Base-by-base conservation (phyloP, 208 protist genomes). In the Leishmania martiniquensis region DNA sequence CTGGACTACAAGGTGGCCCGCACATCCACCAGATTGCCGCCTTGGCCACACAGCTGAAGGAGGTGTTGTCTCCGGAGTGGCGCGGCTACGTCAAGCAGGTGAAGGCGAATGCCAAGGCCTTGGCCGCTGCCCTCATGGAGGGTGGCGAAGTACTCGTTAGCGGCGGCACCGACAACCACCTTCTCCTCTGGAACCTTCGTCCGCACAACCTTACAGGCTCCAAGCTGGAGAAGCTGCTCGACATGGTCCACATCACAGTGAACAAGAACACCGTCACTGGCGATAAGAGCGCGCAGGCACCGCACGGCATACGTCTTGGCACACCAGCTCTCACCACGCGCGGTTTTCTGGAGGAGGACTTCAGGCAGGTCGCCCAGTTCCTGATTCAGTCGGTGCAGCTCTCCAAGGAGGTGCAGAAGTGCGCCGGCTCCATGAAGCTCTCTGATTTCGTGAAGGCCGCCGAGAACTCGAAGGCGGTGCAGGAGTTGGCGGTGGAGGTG, bases 1-100 rank as follows among this genome's bases (percentile, higher is more conserved):
- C 99, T 10, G 87, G 87, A 20, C 83, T 97, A 44, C 99, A 99
- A 91, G 99, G 99, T 55, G 99, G 99, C 42, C 99, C 99, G 62
- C 99, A 99, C 86, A 98, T 99, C 84, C 88, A 99, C 86, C 93
- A 98, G 73, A 99, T 99, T 82, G 99, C 98, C 44, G 99, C 89
- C 52, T 90, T 99, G 29, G 98, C 98, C 25, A 96, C 98, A 25
- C 97, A 99, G 79, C 89, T 99, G 69, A 96, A 98, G 79, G 95
- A 99, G 85, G 98, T 98, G 20, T 75, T 72, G 47, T 91, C 90
- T n/a, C 96, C 93, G n/a, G 93, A 98, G 82, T 99, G 99, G 92
- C 95, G 95, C 52, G 74, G 83, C 34, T 99, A 99, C 85, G 90
- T 92, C 34, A 55, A 91, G 70, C 96, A 99, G 84, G 95, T 99